Base-by-base conservation (phyloP, 1,284 basidiomycete genomes). In the Ganoderma lucidum region DNA sequence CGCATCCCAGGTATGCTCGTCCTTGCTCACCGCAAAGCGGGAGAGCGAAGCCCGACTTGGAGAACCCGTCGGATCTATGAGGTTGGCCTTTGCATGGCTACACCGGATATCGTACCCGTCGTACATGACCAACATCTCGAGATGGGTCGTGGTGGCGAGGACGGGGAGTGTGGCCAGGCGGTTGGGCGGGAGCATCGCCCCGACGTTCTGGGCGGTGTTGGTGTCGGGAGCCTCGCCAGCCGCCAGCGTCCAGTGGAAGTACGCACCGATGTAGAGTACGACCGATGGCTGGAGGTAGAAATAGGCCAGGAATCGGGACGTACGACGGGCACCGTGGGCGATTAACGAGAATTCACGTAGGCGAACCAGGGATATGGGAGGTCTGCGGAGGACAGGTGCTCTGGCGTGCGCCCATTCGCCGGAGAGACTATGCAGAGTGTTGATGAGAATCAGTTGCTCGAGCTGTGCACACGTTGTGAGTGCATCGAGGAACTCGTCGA, bases 401-500 rank as follows among this genome's bases (percentile, higher is more conserved):
- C n/a, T 14, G 41, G 12, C 14, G 10, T 14, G 8, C 6, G 6
- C 12, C 58, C 58, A 60, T 3, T 60, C 58, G 39, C 19, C 58
- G 2, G 58, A 60, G 19, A 60, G n/a, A 14, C 19, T 6, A 10
- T 35, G 6, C 23, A 60, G 35, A 3, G 14, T 9, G 19, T 2
- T 3, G 1, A 3, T 10, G 37, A 60, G 58, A 28, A 0, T 8
- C 19, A 60, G n/a, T 12, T 37, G 3, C 10, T 61, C 39, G 2
- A 61, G 39, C 12, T 8, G 59, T 4, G 10, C 14, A 14, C 59
- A 15, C 5, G 39, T 39, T 1, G 37, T 12, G 19, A 61, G 59
- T 6, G 23, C 59, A 23, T 61, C 59, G 35, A 61, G 35, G 39
- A 61, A 61, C 6, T 12, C 23, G 23, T 61, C 59, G 39, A 61